Evolutionary conservation across 2,329 filamentous ascomycete genomes (phyloP).

Genomic region (Fonsecaea nubica): DNA sequence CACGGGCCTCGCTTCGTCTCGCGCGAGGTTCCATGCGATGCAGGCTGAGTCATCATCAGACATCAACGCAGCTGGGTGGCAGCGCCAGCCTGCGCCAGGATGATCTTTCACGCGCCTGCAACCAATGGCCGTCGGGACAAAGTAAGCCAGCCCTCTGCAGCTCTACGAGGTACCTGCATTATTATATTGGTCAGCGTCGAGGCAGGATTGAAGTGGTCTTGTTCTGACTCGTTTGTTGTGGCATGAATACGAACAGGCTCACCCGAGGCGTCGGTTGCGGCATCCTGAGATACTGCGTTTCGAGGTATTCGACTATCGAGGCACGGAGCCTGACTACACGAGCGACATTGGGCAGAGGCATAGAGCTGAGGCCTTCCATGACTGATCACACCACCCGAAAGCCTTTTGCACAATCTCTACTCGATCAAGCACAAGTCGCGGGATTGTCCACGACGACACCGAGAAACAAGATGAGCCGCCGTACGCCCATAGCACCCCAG

Average conservation of each 20-base stretch:
- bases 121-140: conserved; percentile 11
- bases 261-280: conserved; percentile 1
- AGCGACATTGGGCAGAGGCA: neutral
- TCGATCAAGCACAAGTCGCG: conserved; percentile 17
- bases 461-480: conserved; percentile 29
- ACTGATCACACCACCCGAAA: conserved; percentile 4
- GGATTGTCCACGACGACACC: conserved; percentile 3
- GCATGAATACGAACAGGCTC: conserved; percentile 22
- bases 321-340: neutral
- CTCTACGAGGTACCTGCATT: conserved; percentile 5
- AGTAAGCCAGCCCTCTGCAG: conserved; percentile 10
- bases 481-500: conserved; percentile 51
- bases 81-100: neutral
- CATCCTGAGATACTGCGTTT: neutral
- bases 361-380: neutral
- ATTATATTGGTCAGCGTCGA: conserved; percentile 16
- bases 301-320: neutral
- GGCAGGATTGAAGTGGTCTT: neutral
- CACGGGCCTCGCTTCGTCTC: too few species aligned
- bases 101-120: conserved; percentile 6
- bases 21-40: neutral
- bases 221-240: conserved; percentile 4
- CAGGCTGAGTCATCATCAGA: neutral
- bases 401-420: conserved; percentile 15
- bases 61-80: neutral